Conservation (phyloP, 345 rosid genomes). For the Boechera retrofracta region DNA sequence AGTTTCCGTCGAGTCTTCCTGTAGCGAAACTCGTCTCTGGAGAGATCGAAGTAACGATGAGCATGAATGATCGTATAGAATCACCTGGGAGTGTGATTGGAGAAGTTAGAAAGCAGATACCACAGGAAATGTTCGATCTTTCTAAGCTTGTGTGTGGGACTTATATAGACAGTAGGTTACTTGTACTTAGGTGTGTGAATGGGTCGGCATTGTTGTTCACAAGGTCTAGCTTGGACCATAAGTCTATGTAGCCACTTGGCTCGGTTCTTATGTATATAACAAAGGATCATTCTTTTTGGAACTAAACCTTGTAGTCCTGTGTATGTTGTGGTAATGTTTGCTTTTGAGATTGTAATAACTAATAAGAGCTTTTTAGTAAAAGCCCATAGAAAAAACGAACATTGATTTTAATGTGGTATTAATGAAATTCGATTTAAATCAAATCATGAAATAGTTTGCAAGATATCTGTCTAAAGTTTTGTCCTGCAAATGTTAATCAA, state of each 20-base stretch:
- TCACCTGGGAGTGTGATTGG: constrained; percentile 58
- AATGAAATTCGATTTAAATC: not conserved
- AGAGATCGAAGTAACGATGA: constrained; percentile 63
- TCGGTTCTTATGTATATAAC: constrained; percentile 34
- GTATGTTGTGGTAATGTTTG: constrained; percentile 30
- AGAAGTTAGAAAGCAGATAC: constrained; percentile 75
- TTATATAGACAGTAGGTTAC: constrained; percentile 72
- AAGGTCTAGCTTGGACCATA: constrained; percentile 46
- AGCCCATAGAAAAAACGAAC: not conserved
- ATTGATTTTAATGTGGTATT: not conserved
- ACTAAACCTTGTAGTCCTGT: constrained; percentile 16
- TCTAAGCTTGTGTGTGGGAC: constrained; percentile 87
- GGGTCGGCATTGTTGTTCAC: constrained; percentile 86
- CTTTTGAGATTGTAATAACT: constrained; percentile 7
- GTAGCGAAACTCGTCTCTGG: constrained; percentile 72
- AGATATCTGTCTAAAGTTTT: constrained; percentile 1
- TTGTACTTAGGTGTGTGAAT: constrained; percentile 76
- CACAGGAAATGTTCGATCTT: constrained; percentile 87
- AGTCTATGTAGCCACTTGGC: constrained; percentile 35
- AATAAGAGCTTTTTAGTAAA: not conserved
- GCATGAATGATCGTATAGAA: constrained; percentile 51
- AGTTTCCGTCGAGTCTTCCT: constrained; percentile 85
- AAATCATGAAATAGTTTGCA: constrained; percentile 18
- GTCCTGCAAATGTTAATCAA: constrained; percentile 1
- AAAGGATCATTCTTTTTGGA: constrained; percentile 25